phyloP scores from a whole-genome alignment of 2,329 filamentous ascomycete genomes.

The Xylariaceae sp. region DNA sequence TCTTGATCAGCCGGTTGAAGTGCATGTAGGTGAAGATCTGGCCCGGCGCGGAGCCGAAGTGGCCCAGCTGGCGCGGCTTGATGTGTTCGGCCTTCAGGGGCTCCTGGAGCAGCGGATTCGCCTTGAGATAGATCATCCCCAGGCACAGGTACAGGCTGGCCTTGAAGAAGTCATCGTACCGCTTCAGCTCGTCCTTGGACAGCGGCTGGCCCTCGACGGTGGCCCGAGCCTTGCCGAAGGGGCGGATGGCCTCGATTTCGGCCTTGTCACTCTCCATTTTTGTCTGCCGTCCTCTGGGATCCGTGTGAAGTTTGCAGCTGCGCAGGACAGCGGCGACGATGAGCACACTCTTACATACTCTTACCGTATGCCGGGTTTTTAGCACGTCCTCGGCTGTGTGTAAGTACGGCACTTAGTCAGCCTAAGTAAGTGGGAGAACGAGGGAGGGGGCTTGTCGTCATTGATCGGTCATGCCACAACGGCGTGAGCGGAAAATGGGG shows the following conservation, averaged over 20 bases:
- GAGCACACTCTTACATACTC: too few species aligned
- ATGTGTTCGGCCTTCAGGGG: slow-evolving; percentile 62
- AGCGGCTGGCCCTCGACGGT: slow-evolving; percentile 57
- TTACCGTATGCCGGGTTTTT: too few species aligned
- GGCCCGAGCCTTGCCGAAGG: slow-evolving; percentile 58
- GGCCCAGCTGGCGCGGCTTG: slow-evolving; percentile 66
- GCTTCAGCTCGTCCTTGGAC: slow-evolving; percentile 55
- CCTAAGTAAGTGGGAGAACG: too few species aligned
- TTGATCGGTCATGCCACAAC: too few species aligned
- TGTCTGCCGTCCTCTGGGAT: too few species aligned
- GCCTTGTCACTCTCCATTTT: slow-evolving; percentile 20
- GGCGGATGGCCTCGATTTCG: slow-evolving; percentile 49
- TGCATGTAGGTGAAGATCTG: slow-evolving; percentile 78
- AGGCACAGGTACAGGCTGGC: slow-evolving; percentile 68
- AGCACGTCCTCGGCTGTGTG: too few species aligned
- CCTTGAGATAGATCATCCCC: slow-evolving; percentile 72
- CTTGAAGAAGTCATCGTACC: slow-evolving; percentile 66
- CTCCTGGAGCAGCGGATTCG: slow-evolving; percentile 65
- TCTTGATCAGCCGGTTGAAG: slow-evolving; percentile 75
- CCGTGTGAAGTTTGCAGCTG: too few species aligned
- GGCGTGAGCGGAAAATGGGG: too few species aligned
- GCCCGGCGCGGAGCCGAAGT: slow-evolving; percentile 74
- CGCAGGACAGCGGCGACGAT: too few species aligned
- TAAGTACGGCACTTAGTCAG: too few species aligned
- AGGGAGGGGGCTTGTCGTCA: too few species aligned